These are phyloP conservation scores for Craterostigma plantagineum DNA, from an alignment of 257 asterid genomes.

Conservation along the genomic window DNA sequence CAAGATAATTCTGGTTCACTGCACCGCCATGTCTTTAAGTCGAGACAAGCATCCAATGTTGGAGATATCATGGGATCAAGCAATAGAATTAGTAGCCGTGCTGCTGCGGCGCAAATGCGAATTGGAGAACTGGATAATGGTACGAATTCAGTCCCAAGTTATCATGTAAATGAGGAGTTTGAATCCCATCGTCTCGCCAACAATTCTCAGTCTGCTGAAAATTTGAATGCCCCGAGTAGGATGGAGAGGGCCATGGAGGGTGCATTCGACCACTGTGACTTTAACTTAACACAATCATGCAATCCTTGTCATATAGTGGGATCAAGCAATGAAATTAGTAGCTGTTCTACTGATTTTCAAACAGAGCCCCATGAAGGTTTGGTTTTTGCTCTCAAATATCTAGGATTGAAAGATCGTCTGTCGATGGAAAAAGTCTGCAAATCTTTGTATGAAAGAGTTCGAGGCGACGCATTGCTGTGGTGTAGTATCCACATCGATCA, in stretches of 20 bases:
- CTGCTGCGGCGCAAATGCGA: too few species aligned
- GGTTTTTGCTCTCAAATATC: slow-evolving; percentile 23
- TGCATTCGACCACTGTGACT: too few species aligned
- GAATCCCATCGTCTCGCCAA: too few species aligned
- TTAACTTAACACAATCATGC: background rate
- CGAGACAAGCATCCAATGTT: background rate
- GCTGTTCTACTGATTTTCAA: slow-evolving; percentile 9
- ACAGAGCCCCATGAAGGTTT: slow-evolving; percentile 40
- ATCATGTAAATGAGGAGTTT: too few species aligned
- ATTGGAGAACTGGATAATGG: too few species aligned
- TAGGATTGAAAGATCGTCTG: slow-evolving; percentile 43
- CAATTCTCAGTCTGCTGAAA: too few species aligned
- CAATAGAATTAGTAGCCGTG: too few species aligned
- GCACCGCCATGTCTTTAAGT: slow-evolving; percentile 10
- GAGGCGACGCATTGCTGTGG: slow-evolving; percentile 40
- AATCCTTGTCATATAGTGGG: slow-evolving; percentile 12
- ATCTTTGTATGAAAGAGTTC: slow-evolving; percentile 18
- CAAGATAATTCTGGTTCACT: slow-evolving; percentile 19
- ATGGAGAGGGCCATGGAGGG: too few species aligned
- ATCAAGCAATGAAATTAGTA: slow-evolving; percentile 9
- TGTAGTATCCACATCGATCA: slow-evolving; percentile 31
- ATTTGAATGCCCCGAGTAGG: too few species aligned
- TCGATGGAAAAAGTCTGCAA: slow-evolving; percentile 36
- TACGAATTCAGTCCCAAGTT: too few species aligned
- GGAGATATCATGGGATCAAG: too few species aligned